These are phyloP conservation scores for Sporobolomyces roseus DNA, from an alignment of 768 basidiomycete species.

Conservation along the genomic window DNA sequence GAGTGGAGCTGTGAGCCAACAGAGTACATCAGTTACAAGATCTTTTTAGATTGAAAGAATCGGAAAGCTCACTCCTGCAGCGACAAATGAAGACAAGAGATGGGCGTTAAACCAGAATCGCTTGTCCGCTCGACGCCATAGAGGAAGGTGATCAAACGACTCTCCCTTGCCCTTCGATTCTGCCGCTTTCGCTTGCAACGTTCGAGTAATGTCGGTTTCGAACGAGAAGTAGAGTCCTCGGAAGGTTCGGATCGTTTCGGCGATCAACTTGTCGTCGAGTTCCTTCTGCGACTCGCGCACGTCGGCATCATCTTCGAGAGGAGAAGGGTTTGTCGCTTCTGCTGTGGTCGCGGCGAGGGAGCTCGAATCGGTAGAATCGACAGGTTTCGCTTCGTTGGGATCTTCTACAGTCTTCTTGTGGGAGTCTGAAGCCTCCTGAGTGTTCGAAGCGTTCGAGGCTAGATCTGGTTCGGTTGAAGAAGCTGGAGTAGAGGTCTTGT, in stretches of 20 bases:
- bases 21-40: neutral
- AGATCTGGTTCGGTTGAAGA: neutral
- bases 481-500: neutral
- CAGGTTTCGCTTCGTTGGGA: slow-evolving; percentile 3
- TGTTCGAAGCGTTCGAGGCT: neutral
- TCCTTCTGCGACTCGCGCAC: slow-evolving; percentile 19
- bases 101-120: slow-evolving; percentile 97
- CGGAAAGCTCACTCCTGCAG: slow-evolving; percentile 66
- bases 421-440: neutral
- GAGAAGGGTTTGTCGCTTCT: neutral
- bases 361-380: neutral
- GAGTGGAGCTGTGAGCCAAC: slow-evolving; percentile 20
- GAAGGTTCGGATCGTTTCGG: slow-evolving; percentile 16
- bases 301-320: neutral
- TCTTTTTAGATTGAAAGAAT: neutral
- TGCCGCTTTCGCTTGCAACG: slow-evolving; percentile 19
- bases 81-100: slow-evolving; percentile 75
- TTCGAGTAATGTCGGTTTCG: slow-evolving; percentile 28
- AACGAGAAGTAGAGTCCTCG: slow-evolving; percentile 29
- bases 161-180: slow-evolving; percentile 6
- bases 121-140: slow-evolving; percentile 84
- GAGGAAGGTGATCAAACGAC: slow-evolving; percentile 55
- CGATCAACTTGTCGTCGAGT: slow-evolving; percentile 44
- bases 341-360: neutral
- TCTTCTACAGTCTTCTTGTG: neutral